Base-by-base conservation (phyloP, 2,329 filamentous ascomycete genomes). In the Diaporthe sp. region DNA sequence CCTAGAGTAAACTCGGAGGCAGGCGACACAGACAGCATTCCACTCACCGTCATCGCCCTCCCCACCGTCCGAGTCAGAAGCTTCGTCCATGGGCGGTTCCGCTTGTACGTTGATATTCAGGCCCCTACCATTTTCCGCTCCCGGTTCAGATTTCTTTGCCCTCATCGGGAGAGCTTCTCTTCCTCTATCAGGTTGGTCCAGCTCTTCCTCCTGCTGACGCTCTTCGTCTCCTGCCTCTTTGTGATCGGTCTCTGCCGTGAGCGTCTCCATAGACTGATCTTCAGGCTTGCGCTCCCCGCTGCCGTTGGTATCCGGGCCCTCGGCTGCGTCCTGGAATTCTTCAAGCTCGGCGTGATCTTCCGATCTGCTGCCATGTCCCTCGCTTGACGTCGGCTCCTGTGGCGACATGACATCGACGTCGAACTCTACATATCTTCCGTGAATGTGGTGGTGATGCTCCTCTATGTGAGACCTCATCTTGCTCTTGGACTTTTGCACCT, bases 11-110 rank as follows among this genome's bases (percentile, higher is more conserved):
- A 85, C 83, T 10, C 83, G 78, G 17, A 85, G 78, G 12, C 83
- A 83, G 51, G 85, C 77, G 13, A 85, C 84, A 68, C 83, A 84
- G 32, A 85, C 83, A n/a, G 84, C 82, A 53, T 85, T 85, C 84
- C 84, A 85, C 9, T 82, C 81, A 13, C 72, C 74, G 6, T 77
- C 73, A 25, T 78, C 76, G 1, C 77, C 75, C 13, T 78, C 76
- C 1, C 75, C 75, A 13, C 32, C 44, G 30, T 71, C 74, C 4
- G 72, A 75, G 2, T 77, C 70, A 3, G 74, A 74, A n/a, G 76
- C 65, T 12, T 73, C 66, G 17, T 75, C 73, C 4, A 50, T 17
- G 12, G 71, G 72, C 22, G 50, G 58, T 8, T 63, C 72, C 27
- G 37, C 47, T 10, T 56, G 51, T 19, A 51, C 22, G n/a, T 37